phyloP scores from a whole-genome alignment of 1,139 yeast genomes.

The Suhomyces wounanorum region DNA sequence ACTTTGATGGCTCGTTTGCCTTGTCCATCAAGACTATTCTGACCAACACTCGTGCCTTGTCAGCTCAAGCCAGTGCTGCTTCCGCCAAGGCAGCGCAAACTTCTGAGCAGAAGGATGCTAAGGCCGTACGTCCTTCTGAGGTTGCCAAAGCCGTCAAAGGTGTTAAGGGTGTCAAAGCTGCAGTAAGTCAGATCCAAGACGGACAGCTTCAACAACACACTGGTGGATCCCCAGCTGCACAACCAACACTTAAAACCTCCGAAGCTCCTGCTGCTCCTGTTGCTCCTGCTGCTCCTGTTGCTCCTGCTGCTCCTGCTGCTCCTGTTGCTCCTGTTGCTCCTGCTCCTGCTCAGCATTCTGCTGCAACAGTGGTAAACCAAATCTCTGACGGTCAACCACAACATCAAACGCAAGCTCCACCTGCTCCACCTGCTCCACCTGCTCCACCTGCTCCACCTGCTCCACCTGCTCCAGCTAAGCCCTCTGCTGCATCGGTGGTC shows the following conservation, averaged over 20 bases:
- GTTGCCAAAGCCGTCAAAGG: constrained; percentile 22
- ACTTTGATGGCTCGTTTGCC: constrained; percentile 31
- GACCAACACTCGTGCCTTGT: constrained; percentile 25
- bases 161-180: constrained; percentile 9
- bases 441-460: constrained; percentile 33
- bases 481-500: constrained; percentile 18
- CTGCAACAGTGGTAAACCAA: constrained; percentile 34
- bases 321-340: constrained; percentile 13
- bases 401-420: constrained; percentile 34
- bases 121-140: constrained; percentile 25
- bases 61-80: constrained; percentile 17
- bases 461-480: not conserved
- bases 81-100: constrained; percentile 27
- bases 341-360: not conserved
- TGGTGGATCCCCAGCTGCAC: constrained; percentile 15
- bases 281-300: constrained; percentile 3
- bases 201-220: constrained; percentile 23
- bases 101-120: constrained; percentile 12
- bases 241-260: not conserved
- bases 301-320: constrained; percentile 15
- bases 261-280: constrained; percentile 19
- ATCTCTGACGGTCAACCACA: constrained; percentile 29
- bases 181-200: constrained; percentile 23
- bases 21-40: constrained; percentile 25
- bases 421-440: constrained; percentile 16